phyloP scores from a whole-genome alignment of 495 filamentous ascomycete genomes.

The Penicillium argentinense region DNA sequence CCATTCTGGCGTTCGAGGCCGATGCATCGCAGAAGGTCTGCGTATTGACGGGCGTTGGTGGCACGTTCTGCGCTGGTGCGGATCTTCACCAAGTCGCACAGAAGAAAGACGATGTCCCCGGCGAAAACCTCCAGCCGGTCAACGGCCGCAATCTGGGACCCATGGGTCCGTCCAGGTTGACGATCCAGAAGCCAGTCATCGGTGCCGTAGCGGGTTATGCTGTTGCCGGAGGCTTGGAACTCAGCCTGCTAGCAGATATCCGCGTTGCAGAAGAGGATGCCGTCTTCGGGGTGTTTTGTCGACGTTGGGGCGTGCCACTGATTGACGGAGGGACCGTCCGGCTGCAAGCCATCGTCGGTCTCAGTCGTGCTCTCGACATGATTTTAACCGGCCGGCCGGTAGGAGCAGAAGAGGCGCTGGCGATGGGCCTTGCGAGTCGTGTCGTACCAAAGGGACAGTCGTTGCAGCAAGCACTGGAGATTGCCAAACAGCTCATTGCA shows the following conservation, averaged over 20 bases:
- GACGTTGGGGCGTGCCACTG: constrained; percentile 49
- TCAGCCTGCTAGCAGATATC: constrained; percentile 47
- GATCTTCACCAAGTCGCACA: constrained; percentile 42
- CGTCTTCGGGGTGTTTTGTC: constrained; percentile 50
- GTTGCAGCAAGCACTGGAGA: constrained; percentile 38
- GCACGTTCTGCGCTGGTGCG: constrained; percentile 46
- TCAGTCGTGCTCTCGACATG: constrained; percentile 51
- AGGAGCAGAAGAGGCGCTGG: constrained; percentile 42
- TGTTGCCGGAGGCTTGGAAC: constrained; percentile 49
- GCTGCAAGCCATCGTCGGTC: constrained; percentile 46
- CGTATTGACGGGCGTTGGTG: constrained; percentile 35
- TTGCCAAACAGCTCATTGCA: constrained; percentile 40
- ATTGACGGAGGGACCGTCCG: constrained; percentile 52
- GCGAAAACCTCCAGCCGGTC: constrained; percentile 22
- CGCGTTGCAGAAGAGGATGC: constrained; percentile 49
- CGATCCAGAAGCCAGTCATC: constrained; percentile 42
- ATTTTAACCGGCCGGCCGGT: constrained; percentile 50
- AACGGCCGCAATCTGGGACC: constrained; percentile 33
- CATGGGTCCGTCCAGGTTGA: constrained; percentile 47
- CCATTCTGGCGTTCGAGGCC: constrained; percentile 42
- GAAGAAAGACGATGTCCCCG: constrained; percentile 2
- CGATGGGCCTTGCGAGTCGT: constrained; percentile 49
- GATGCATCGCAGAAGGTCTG: constrained; percentile 46
- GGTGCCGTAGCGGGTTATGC: constrained; percentile 47
- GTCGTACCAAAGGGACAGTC: constrained; percentile 47